These are phyloP conservation scores for Ceratonia siliqua DNA, from an alignment of 306 rosid species.

Conservation along the genomic window DNA sequence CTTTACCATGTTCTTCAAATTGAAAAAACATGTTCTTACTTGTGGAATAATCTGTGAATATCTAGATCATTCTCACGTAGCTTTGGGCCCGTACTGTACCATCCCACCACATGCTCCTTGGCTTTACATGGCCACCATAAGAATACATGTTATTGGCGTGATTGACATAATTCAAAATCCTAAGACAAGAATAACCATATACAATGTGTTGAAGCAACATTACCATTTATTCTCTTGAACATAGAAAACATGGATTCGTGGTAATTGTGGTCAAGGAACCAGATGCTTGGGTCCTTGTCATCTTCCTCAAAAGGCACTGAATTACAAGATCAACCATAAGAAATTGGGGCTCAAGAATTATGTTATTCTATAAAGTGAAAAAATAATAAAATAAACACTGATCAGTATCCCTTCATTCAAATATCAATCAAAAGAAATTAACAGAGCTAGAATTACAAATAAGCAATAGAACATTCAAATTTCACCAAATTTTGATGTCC, in stretches of 20 bases:
- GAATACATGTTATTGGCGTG: background rate
- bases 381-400: background rate
- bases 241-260: constrained; percentile 76
- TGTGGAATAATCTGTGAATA: constrained; percentile 61
- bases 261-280: constrained; percentile 81
- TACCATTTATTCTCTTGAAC: constrained; percentile 83
- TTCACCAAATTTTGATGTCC: background rate
- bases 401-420: background rate
- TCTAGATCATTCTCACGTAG: constrained; percentile 73
- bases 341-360: background rate
- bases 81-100: constrained; percentile 81
- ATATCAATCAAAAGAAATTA: background rate
- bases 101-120: constrained; percentile 74
- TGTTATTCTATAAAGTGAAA: background rate
- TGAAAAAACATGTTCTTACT: constrained; percentile 33
- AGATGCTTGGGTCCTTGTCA: constrained; percentile 65
- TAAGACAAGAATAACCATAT: background rate
- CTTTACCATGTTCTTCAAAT: background rate
- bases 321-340: background rate
- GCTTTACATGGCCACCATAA: constrained; percentile 39
- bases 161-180: background rate
- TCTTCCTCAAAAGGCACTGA: constrained; percentile 81
- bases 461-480: background rate
- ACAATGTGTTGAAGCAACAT: background rate
- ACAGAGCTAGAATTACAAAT: background rate